Evolutionary conservation across 2,329 filamentous ascomycete genomes (phyloP).

Genomic region (Coniochaeta ligniaria): DNA sequence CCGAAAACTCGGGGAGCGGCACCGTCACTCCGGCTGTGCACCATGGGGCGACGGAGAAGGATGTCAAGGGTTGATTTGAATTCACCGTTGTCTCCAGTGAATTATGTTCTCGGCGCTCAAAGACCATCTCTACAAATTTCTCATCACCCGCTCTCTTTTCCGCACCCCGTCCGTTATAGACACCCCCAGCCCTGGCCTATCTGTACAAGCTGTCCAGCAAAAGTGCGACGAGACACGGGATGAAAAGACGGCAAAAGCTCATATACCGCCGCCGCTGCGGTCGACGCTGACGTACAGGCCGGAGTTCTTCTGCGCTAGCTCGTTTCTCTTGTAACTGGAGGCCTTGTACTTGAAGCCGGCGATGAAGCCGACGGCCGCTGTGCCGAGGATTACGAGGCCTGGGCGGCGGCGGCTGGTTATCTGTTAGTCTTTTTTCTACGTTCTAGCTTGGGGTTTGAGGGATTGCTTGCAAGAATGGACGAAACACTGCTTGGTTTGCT

Average conservation of each 20-base stretch:
- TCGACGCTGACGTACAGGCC: conserved; percentile 44
- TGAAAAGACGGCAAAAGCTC: not conserved
- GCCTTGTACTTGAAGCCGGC: conserved; percentile 27
- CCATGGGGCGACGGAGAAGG: too few species aligned
- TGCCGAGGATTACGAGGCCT: conserved; percentile 25
- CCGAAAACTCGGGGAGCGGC: too few species aligned
- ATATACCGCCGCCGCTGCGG: conserved; percentile 41
- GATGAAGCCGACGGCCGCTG: conserved; percentile 19
- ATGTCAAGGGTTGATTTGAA: too few species aligned
- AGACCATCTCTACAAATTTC: not conserved
- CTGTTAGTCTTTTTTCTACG: not conserved
- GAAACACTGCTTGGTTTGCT: conserved; percentile 2
- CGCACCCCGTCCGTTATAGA: not conserved
- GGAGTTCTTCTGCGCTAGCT: conserved; percentile 30
- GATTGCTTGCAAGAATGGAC: conserved; percentile 2
- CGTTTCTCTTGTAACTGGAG: conserved; percentile 30
- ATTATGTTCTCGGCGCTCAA: too few species aligned
- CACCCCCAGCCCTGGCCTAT: not conserved
- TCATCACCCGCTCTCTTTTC: not conserved
- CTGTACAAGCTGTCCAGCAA: not conserved
- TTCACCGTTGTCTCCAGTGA: too few species aligned
- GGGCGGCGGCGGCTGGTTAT: conserved; percentile 26
- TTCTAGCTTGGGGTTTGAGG: not conserved
- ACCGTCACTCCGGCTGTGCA: too few species aligned
- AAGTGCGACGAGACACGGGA: not conserved